These are phyloP conservation scores for Nemania abortiva DNA, from an alignment of 2,329 filamentous ascomycete species.

Conservation along the genomic window DNA sequence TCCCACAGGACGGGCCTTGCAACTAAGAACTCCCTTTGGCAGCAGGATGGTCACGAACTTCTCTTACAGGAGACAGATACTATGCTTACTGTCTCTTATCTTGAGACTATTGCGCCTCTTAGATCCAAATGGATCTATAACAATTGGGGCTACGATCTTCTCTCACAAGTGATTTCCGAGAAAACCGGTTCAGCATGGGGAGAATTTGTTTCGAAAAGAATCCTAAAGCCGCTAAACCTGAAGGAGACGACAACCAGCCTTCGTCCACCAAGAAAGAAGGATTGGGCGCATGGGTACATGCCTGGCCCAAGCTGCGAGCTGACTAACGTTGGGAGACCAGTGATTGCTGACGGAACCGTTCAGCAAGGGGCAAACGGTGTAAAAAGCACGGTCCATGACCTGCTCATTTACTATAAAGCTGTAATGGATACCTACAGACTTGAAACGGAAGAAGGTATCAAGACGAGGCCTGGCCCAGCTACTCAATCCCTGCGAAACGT, in stretches of 20 bases:
- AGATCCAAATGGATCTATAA: slow-evolving; percentile 2
- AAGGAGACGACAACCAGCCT: slow-evolving; percentile 4
- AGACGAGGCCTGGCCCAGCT: too few relatives aligned
- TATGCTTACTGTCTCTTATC: not conserved
- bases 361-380: slow-evolving; percentile 8
- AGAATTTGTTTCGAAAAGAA: slow-evolving; percentile 7
- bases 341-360: slow-evolving; percentile 1
- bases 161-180: not conserved
- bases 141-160: slow-evolving; percentile 3
- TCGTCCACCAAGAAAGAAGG: not conserved
- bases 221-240: slow-evolving; percentile 4
- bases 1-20: slow-evolving; percentile 11
- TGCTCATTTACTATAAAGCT: slow-evolving; percentile 13
- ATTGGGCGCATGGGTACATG: slow-evolving; percentile 9
- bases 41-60: slow-evolving; percentile 14
- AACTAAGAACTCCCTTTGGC: slow-evolving; percentile 7
- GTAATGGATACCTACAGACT: slow-evolving; percentile 5
- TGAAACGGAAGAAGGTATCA: not conserved
- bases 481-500: slow-evolving; percentile 1
- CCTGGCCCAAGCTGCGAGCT: not conserved
- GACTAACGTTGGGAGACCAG: not conserved
- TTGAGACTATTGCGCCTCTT: slow-evolving; percentile 1
- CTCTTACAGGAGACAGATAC: not conserved
- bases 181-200: not conserved
- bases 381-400: slow-evolving; percentile 5